Conservation (phyloP, 1,139 yeast species). For the Wickerhamomyces sp. region DNA sequence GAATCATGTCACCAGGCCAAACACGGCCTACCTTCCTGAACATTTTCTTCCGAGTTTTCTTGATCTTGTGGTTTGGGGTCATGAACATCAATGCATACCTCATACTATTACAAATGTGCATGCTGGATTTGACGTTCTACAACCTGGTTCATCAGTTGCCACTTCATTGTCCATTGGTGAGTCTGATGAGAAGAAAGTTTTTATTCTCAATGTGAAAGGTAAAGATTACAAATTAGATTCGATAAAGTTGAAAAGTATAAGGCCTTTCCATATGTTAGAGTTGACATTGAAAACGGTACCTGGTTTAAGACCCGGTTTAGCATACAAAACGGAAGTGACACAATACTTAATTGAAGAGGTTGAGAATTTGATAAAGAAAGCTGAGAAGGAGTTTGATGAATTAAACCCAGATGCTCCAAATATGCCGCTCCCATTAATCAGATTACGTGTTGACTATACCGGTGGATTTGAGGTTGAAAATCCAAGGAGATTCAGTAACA, state of each 20-base stretch:
- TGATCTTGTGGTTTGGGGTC: conserved; percentile 92
- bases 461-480: conserved; percentile 93
- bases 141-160: conserved; percentile 94
- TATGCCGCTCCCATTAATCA: conserved; percentile 68
- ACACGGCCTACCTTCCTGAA: conserved; percentile 82
- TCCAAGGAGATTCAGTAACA: conserved; percentile 80
- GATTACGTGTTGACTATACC: conserved; percentile 81
- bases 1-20: conserved; percentile 75
- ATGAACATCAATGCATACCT: conserved; percentile 92
- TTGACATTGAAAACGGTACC: conserved; percentile 48
- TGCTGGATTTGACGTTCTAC: conserved; percentile 73
- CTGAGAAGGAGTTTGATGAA: conserved; percentile 45
- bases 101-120: conserved; percentile 61
- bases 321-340: conserved; percentile 58
- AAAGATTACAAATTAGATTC: conserved; percentile 59
- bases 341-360: conserved; percentile 58
- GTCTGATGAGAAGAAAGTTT: conserved; percentile 67
- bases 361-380: conserved; percentile 58
- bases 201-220: conserved; percentile 59
- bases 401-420: conserved; percentile 29
- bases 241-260: conserved; percentile 61
- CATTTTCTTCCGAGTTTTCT: conserved; percentile 74
- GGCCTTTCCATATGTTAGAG: conserved; percentile 79
- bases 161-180: conserved; percentile 89
- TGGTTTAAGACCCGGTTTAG: conserved; percentile 57